phyloP scores from a whole-genome alignment of 2,329 filamentous ascomycete genomes.

The Xylaria arbuscula region DNA sequence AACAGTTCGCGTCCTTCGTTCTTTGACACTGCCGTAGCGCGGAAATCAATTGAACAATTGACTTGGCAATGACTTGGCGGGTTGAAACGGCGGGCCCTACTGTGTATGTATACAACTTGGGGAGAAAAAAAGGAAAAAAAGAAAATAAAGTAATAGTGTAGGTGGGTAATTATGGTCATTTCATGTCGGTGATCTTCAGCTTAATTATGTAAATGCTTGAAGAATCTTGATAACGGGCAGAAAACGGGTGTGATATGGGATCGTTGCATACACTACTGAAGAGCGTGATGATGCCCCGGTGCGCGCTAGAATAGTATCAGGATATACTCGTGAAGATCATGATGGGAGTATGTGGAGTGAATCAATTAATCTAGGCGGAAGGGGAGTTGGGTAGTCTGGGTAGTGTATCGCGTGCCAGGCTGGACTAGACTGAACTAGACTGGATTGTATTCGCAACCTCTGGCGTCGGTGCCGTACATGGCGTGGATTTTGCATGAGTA shows the following conservation, averaged over 20 bases:
- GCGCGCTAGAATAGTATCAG: conserved; percentile 19
- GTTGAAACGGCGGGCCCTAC: conserved; percentile 4
- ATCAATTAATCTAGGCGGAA: conserved; percentile 12
- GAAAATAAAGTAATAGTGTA: neutral
- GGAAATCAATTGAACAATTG: neutral
- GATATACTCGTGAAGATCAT: conserved; percentile 27
- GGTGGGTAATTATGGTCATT: neutral
- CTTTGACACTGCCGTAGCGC: neutral
- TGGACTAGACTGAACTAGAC: no score
- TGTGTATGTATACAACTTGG: no score
- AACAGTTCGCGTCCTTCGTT: conserved; percentile 1
- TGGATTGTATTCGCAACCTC: no score
- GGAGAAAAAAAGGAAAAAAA: neutral
- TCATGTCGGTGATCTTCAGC: neutral
- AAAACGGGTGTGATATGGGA: neutral
- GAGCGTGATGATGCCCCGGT: neutral
- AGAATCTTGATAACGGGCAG: no score
- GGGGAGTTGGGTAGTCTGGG: neutral
- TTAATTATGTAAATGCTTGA: neutral
- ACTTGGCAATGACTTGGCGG: neutral
- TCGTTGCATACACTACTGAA: neutral
- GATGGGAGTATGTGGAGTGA: conserved; percentile 23
- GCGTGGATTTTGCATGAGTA: no score
- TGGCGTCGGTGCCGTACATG: no score
- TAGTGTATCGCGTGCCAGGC: no score